phyloP scores from a whole-genome alignment of 139 green algal genomes.

The Tetradesmus obliquus region DNA sequence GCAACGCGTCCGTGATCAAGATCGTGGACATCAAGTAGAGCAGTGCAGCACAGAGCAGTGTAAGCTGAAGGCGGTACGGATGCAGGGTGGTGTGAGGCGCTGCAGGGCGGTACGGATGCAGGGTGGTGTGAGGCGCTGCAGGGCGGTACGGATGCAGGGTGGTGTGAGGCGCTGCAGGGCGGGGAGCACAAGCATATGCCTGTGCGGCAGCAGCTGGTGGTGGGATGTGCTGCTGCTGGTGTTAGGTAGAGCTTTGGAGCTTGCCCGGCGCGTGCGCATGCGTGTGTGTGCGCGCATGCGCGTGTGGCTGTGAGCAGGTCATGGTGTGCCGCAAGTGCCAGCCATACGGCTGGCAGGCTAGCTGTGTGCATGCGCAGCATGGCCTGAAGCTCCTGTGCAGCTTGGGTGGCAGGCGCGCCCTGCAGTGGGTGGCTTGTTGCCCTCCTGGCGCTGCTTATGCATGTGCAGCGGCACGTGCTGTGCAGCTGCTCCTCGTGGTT shows the following conservation, averaged over 20 bases:
- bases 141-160: neutral
- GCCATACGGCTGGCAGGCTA: neutral
- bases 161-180: neutral
- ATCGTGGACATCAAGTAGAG: slow-evolving; percentile 79
- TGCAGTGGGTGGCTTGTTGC: neutral
- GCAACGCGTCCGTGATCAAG: slow-evolving; percentile 97
- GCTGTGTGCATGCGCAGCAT: neutral
- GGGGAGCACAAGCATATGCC: neutral
- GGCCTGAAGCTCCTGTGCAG: neutral
- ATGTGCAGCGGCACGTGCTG: neutral
- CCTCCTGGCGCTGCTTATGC: neutral
- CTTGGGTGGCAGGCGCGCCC: neutral
- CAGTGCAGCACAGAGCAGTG: neutral
- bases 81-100: too few relatives aligned
- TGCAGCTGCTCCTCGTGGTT: too few relatives aligned
- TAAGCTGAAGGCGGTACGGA: too few relatives aligned
- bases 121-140: too few relatives aligned
- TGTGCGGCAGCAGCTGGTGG: neutral
- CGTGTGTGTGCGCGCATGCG: neutral
- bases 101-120: too few relatives aligned
- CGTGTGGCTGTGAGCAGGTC: neutral
- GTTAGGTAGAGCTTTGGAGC: neutral
- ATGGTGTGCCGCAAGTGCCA: neutral
- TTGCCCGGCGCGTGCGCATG: neutral
- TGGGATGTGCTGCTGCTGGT: neutral